These are phyloP conservation scores for Arthrocladium fulminans DNA, from an alignment of 2,329 filamentous ascomycete species.

Conservation along the genomic window DNA sequence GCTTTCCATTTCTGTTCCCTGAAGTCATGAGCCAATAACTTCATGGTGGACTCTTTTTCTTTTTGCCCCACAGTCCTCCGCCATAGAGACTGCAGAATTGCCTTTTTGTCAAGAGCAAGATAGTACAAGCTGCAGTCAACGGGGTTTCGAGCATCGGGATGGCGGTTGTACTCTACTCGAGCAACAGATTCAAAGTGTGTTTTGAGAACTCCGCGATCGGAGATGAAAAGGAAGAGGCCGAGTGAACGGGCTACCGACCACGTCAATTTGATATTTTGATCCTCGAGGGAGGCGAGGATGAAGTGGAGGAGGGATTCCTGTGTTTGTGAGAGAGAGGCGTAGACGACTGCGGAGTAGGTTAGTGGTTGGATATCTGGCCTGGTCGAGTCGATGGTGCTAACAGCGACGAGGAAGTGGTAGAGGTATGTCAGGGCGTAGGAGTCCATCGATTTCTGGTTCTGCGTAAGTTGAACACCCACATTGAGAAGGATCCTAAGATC, in stretches of 20 bases:
- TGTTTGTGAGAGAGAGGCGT: conserved; percentile 55
- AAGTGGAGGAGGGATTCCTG: conserved; percentile 87
- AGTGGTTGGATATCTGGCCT: background rate
- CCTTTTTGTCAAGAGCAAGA: conserved; percentile 81
- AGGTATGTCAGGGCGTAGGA: conserved; percentile 76
- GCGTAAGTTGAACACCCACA: conserved; percentile 74
- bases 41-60: conserved; percentile 73
- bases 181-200: conserved; percentile 83
- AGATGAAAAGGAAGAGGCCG: conserved; percentile 92
- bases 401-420: conserved; percentile 13
- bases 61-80: conserved; percentile 83
- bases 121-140: conserved; percentile 89
- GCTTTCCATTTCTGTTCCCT: conserved; percentile 77
- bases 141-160: conserved; percentile 72
- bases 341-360: conserved; percentile 68
- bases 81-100: conserved; percentile 84
- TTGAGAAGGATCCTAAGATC: conserved; percentile 71
- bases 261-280: conserved; percentile 49
- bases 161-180: conserved; percentile 81
- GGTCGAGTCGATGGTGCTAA: background rate
- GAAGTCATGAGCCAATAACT: conserved; percentile 84
- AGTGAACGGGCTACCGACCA: conserved; percentile 82
- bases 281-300: conserved; percentile 69
- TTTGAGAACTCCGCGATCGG: conserved; percentile 62
- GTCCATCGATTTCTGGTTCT: conserved; percentile 79